Base-by-base conservation (phyloP, 371 early-diverging fungal species). In the Blastocladiella emersonii region DNA sequence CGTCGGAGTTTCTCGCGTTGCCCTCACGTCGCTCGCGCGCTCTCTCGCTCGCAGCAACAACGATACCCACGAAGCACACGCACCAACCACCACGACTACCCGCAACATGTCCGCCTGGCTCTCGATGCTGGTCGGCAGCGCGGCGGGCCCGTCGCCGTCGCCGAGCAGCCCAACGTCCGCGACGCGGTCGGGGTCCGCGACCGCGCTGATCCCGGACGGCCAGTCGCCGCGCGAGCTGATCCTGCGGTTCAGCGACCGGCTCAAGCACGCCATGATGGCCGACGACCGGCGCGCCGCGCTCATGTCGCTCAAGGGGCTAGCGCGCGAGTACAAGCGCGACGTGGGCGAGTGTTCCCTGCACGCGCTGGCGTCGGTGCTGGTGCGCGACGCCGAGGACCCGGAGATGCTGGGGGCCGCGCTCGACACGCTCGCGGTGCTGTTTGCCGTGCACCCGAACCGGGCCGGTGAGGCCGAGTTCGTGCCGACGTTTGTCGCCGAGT, bases 251-350 rank as follows among this genome's bases (percentile, higher is more conserved):
- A 86, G 87, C 37, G 93, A 92, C 69, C 82, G 94, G 56, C 84
- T 91, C 34, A 80, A 78, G 62, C 84, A 89, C 51, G 83, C 91
- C 5, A 90, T 91, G 8, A 76, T 92, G 32, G 68, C 90, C 34
- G 94, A 95, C 69, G 96, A 97, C 74, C 74, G 90, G 61, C 74
- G 93, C 51, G 91, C 92, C 3, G 90, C 91, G 8, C 89, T 93
- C 6, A 78, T 87, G 36, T 86, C 88, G 8, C 73, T 97, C 55
- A 91, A 91, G 66, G 91, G 91, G 0, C 79, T 95, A 43, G 81
- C 90, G 12, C 72, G 89, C 53, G 92, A 95, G 45, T 88, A 84
- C 76, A 77, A 79, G 64, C 69, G 45, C 15, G n/a, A 27, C 25
- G 12, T 13, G 36, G 19, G 37, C 15, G 25, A 57, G 61, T 73